These are phyloP conservation scores for Pichia sp. DNA, from an alignment of 1,139 yeast species.

Conservation along the genomic window DNA sequence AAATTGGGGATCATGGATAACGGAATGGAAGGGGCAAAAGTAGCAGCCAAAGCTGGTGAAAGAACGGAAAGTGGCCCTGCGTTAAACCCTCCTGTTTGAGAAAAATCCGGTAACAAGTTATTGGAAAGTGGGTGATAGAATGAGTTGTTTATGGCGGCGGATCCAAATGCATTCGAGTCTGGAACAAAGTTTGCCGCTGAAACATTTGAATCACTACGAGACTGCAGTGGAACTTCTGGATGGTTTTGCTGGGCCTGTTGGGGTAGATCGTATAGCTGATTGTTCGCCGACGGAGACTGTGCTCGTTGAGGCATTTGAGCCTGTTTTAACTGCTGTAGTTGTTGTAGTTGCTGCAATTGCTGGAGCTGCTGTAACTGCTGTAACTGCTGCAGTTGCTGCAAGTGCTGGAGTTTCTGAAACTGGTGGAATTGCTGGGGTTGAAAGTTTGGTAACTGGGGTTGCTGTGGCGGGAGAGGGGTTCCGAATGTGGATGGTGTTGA, in stretches of 20 bases:
- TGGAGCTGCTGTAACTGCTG: slow-evolving; percentile 6
- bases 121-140: not conserved
- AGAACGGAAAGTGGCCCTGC: not conserved
- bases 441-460: slow-evolving; percentile 11
- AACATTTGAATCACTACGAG: slow-evolving; percentile 12
- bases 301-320: not conserved
- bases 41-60: slow-evolving; percentile 7
- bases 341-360: slow-evolving; percentile 10
- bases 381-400: slow-evolving; percentile 11
- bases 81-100: not conserved
- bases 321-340: slow-evolving; percentile 7
- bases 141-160: not conserved
- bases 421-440: slow-evolving; percentile 11
- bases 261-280: not conserved
- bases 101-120: slow-evolving; percentile 2
- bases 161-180: not conserved
- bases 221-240: slow-evolving; percentile 11
- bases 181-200: slow-evolving; percentile 5
- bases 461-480: not conserved
- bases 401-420: slow-evolving; percentile 10
- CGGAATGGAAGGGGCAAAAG: slow-evolving; percentile 11
- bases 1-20: slow-evolving; percentile 7
- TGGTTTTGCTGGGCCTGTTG: slow-evolving; percentile 1
- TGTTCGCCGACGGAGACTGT: slow-evolving; percentile 1
- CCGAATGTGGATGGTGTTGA: not conserved